Percentiles rank a stretch among this genome's conserved stretches.
These are phyloP conservation scores for Aphanomyces astaci DNA, from an alignment of 352 stramenopile species.

Conservation along the genomic window DNA sequence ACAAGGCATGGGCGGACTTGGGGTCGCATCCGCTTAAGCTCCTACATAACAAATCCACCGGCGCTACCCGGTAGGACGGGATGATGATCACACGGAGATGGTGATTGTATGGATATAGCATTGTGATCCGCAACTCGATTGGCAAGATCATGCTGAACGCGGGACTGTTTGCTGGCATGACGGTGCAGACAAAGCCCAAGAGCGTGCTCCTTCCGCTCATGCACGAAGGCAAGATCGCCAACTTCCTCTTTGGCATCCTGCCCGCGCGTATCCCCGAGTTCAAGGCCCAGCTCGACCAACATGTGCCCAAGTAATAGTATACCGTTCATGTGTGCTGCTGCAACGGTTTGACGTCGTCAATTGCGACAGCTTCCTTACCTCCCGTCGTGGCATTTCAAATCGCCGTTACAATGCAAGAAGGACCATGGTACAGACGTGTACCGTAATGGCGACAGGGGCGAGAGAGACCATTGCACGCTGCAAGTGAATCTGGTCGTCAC, in stretches of 20 bases:
- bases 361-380: too few relatives aligned
- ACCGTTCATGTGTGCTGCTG: not conserved
- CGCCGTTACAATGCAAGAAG: too few relatives aligned
- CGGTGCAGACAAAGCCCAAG: constrained; percentile 51
- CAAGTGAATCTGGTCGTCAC: too few relatives aligned
- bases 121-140: constrained; percentile 77
- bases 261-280: constrained; percentile 54
- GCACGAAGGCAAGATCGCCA: constrained; percentile 43
- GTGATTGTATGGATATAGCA: constrained; percentile 33
- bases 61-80: constrained; percentile 56
- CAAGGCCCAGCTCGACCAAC: constrained; percentile 41
- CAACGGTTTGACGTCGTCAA: too few relatives aligned
- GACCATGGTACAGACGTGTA: too few relatives aligned
- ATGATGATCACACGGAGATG: too few relatives aligned
- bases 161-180: constrained; percentile 70
- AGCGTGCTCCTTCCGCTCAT: constrained; percentile 60
- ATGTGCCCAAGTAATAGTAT: constrained; percentile 21
- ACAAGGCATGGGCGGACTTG: constrained; percentile 84
- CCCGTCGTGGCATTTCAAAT: too few relatives aligned
- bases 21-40: constrained; percentile 72
- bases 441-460: too few relatives aligned
- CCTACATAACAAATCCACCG: constrained; percentile 65
- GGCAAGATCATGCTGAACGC: constrained; percentile 84
- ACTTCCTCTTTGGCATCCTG: constrained; percentile 75
- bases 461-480: too few relatives aligned